Evolutionary conservation across 2,329 filamentous ascomycete species (phyloP), one percentile per base, ranked within the genome.

Genomic region (Aurifilum marmelostoma): DNA sequence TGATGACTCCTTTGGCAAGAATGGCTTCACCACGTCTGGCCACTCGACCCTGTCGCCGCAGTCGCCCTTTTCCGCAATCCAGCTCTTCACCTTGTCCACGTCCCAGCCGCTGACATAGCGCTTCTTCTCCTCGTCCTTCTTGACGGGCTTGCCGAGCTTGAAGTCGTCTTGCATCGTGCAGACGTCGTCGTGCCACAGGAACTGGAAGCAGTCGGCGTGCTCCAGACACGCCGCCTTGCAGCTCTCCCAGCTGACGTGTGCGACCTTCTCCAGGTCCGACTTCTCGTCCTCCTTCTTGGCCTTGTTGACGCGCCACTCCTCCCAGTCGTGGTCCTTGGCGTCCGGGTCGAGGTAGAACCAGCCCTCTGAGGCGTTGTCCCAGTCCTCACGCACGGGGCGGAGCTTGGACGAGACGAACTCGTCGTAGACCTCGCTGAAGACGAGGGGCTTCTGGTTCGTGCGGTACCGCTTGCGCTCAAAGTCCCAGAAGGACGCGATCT

Each of bases 311-410:
- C 79, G 73, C 74, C 75, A 75, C 4, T 79, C 74, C 6, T 75
- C 77, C 73, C 79, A 78, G 14, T 77, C 29, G 18, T 67, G 67
- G 16, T 66, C 73, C 0, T 74, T 68, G 0, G 75, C 73, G 18
- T 71, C 71, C 7, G 39, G 24, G 71, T 83, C 78, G 66, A 82
- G 73, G 73, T 84, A 85, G 64, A 76, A 76, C 18, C 77, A 75
- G 47, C 84, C 81, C n/a, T 85, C 80, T 59, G 82, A 81, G 11
- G 81, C 72, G 71, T 88, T 88, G 72, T 88, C 83, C 86, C 86
- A 88, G 76, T 87, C 80, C 18, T 81, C 76, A 68, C 82, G 81
- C 11, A 74, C 72, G 2, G 75, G 67, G 27, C 73, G 71, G 29
- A 87, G 76, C 54, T 79, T 78, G 1, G 79, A 78, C 43, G 77